These are phyloP conservation scores for Diplocarpon mali DNA, from an alignment of 2,329 filamentous ascomycete species.

Conservation along the genomic window DNA sequence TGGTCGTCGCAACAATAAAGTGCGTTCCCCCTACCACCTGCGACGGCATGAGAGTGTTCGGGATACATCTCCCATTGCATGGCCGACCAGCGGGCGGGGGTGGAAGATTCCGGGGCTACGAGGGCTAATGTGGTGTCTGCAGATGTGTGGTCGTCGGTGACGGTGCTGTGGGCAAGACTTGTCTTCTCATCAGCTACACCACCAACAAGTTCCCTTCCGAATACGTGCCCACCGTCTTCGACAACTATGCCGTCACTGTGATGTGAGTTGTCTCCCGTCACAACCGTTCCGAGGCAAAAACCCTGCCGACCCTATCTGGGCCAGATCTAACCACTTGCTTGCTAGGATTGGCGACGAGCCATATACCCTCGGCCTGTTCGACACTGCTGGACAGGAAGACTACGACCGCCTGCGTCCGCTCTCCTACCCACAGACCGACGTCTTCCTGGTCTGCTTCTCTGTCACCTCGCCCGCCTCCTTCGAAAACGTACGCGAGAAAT, in stretches of 20 bases:
- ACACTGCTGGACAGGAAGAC: slow-evolving; percentile 98
- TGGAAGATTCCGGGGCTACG: not conserved
- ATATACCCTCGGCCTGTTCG: slow-evolving; percentile 92
- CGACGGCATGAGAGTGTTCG: slow-evolving; percentile 3
- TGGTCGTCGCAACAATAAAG: slow-evolving; percentile 54
- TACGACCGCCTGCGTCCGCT: slow-evolving; percentile 94
- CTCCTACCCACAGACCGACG: slow-evolving; percentile 96
- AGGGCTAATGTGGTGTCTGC: slow-evolving; percentile 20
- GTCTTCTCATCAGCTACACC: slow-evolving; percentile 96
- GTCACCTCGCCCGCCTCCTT: slow-evolving; percentile 96
- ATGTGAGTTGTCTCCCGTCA: slow-evolving; percentile 60
- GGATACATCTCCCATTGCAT: not conserved
- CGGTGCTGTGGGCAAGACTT: slow-evolving; percentile 98
- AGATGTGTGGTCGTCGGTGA: slow-evolving; percentile 99
- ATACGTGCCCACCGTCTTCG: slow-evolving; percentile 98
- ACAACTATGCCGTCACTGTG: slow-evolving; percentile 99
- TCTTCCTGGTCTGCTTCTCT: slow-evolving; percentile 98
- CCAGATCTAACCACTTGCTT: not conserved
- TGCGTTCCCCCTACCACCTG: slow-evolving; percentile 29
- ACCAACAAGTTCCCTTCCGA: slow-evolving; percentile 99
- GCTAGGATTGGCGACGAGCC: slow-evolving; percentile 96
- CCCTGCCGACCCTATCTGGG: not conserved
- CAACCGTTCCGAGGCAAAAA: not conserved
- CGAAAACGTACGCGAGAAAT: slow-evolving; percentile 98
- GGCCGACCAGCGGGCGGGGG: not conserved